Base-by-base conservation (phyloP, 176 grass and related monocot species). In the sorghum (Sorghum bicolor) region DNA sequence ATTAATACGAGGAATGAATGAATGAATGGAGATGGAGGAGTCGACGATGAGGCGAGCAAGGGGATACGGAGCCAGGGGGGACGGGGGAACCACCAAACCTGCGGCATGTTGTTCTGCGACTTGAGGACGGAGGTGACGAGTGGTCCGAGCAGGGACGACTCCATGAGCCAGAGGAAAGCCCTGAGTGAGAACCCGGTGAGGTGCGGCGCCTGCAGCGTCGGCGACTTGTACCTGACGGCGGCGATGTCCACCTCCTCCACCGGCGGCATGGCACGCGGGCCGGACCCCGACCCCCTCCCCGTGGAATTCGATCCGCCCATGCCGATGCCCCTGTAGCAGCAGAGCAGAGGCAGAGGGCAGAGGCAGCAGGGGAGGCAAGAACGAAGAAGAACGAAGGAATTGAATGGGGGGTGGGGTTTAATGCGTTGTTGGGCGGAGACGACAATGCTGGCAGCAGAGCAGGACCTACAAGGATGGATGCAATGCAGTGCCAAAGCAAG, bases 81-180 rank as follows among this genome's bases (percentile, higher is more conserved):
- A 5, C 2, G 5, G 8, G 2, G 47, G 40, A 57, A 5, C 0
- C 19, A 9, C n/a, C n/a, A n/a, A n/a, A 62, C 10, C 92, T 91
- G 79, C 4, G 85, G 82, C 37, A 98, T 79, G 44, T 91, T 91
- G 64, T 98, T 98, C 76, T 95, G 87, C 15, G 80, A 33, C 85
- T 98, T 98, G 72, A 98, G 67, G 60, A 82, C 0, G 81, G 88
- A 95, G 61, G 79, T 70, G 63, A 98, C 7, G 80, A 90, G 3
- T 6, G 74, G 24, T 17, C 96, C 91, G 6, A 98, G 17, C 14
- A 95, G 36, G 7, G 89, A 85, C 3, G 93, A 72, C 81, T 98
- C 93, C 77, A 98, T 71, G 55, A 98, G 72, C 96, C 93, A 92
- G 71, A 95, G 69, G 82, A 92, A 98, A 45, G 83, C 69, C 89